Evolutionary conservation across 306 rosid species (phyloP), one percentile per base, ranked within the genome.

Genomic region (Vachellia collinsii): DNA sequence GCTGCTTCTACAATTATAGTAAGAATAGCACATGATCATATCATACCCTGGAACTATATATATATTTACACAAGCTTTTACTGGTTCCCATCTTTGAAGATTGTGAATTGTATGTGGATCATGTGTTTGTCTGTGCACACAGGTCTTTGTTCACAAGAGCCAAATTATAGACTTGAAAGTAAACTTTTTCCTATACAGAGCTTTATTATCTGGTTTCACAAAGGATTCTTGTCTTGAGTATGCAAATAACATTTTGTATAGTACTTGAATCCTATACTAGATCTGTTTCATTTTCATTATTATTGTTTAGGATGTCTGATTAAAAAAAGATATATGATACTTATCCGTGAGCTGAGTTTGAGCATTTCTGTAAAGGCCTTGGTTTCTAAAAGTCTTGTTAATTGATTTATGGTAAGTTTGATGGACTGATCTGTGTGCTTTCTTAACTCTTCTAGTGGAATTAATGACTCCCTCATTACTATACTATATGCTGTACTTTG

Each of bases 371-470:
- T 25, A 12, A 11, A 61, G 63, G 20, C 67, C 38, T 61, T 39
- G 11, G 39, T 62, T 76, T 76, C 22, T 4, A 36, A 19, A 56
- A 8, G 19, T 43, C 34, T 23, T 79, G 4, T 8, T 38, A 4
- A 37, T 37, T 67, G 19, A 66, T 4, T 41, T 77, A n/a, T 63
- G 53, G 17, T 14, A 65, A 58, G 79, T 75, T 34, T 53, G 71
- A 54, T 77, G 63, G 41, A 51, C 79, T 65, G 65, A 77, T 56
- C 62, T 29, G 23, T 59, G 48, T 9, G 46, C 54, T 22, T 50
- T 58, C 71, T 11, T 53, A 59, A 44, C 25, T 70, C 61, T 64
- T 77, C 47, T 25, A 59, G 63, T 34, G 69, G 37, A 29, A 29
- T 29, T 46, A 34, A 63, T 34, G 42, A 38, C 39, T 25, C 5